phyloP scores from a whole-genome alignment of 371 early-diverging fungal genomes.

The Mucor mucedo region DNA sequence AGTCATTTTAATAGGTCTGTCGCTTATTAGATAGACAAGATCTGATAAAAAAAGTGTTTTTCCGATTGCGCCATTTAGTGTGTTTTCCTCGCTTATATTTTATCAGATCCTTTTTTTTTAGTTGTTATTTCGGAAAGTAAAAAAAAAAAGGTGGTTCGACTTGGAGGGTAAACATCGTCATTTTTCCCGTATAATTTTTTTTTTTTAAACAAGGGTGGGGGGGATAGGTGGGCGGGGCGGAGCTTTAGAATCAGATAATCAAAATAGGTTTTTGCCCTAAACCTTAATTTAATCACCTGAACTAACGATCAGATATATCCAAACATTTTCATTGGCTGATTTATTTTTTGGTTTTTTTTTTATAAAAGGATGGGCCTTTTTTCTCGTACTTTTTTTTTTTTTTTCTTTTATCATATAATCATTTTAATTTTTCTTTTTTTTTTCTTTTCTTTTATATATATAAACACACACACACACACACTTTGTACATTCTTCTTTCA shows the following conservation, averaged over 20 bases:
- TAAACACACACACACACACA: too few relatives aligned
- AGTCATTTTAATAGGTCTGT: constrained; percentile 7
- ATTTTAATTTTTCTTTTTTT: constrained; percentile 4
- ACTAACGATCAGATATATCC: constrained; percentile 32
- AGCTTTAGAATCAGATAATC: constrained; percentile 38
- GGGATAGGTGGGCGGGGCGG: neutral
- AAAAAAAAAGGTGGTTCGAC: neutral
- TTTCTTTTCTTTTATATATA: neutral
- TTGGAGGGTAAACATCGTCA: constrained; percentile 10
- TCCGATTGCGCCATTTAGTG: neutral
- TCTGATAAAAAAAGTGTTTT: constrained; percentile 15
- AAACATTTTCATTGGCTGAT: constrained; percentile 25
- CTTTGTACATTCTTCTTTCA: neutral
- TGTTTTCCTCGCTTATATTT: neutral
- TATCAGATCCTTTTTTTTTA: constrained; percentile 18
- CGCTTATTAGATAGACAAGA: constrained; percentile 2
- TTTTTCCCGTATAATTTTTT: neutral
- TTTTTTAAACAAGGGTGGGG: constrained; percentile 12
- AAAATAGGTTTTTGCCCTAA: constrained; percentile 11
- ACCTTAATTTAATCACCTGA: constrained; percentile 26
- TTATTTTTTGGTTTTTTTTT: constrained; percentile 1
- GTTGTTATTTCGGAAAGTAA: neutral
- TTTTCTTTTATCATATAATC: constrained; percentile 7
- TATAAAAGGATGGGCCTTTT: constrained; percentile 15
- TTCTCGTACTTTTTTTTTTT: constrained; percentile 8